Conservation (phyloP, 1,284 basidiomycete genomes). For the Ceratobasidium sp. region DNA sequence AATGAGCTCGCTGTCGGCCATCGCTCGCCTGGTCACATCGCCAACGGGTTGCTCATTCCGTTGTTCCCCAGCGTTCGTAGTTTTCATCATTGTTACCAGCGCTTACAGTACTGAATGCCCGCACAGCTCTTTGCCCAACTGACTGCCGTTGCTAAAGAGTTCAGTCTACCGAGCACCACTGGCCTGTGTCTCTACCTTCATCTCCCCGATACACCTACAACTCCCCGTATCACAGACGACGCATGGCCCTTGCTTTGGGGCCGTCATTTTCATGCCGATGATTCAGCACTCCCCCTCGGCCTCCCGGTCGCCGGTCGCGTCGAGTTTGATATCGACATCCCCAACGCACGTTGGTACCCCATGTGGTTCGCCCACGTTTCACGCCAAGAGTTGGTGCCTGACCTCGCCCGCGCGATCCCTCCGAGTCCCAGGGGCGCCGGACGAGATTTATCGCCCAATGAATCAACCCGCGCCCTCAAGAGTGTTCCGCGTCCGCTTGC, state of each 20-base stretch:
- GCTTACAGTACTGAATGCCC: conserved; percentile 15
- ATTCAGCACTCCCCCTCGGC: conserved; percentile 55
- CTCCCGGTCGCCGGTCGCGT: conserved; percentile 73
- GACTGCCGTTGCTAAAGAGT: conserved; percentile 79
- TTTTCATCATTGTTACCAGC: conserved; percentile 34
- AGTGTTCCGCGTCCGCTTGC: conserved; percentile 45
- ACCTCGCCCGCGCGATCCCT: conserved; percentile 48
- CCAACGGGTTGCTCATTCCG: conserved; percentile 77
- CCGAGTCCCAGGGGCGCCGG: conserved; percentile 58
- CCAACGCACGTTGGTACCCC: conserved; percentile 76
- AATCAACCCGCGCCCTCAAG: conserved; percentile 50
- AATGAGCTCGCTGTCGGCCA: conserved; percentile 70
- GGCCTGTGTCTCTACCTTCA: conserved; percentile 79
- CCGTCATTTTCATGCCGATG: conserved; percentile 59
- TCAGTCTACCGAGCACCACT: conserved; percentile 76
- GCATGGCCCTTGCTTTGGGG: conserved; percentile 77
- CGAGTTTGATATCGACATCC: conserved; percentile 80
- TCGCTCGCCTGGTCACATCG: conserved; percentile 68
- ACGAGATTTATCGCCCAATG: conserved; percentile 53
- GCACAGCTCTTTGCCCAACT: conserved; percentile 76
- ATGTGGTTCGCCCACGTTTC: conserved; percentile 62
- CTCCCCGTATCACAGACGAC: conserved; percentile 78
- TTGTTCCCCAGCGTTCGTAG: conserved; percentile 74
- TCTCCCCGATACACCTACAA: conserved; percentile 63
- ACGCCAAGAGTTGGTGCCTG: conserved; percentile 39